Base-by-base conservation (phyloP, 805 yeast genomes). In the Myxozyma geophila region DNA sequence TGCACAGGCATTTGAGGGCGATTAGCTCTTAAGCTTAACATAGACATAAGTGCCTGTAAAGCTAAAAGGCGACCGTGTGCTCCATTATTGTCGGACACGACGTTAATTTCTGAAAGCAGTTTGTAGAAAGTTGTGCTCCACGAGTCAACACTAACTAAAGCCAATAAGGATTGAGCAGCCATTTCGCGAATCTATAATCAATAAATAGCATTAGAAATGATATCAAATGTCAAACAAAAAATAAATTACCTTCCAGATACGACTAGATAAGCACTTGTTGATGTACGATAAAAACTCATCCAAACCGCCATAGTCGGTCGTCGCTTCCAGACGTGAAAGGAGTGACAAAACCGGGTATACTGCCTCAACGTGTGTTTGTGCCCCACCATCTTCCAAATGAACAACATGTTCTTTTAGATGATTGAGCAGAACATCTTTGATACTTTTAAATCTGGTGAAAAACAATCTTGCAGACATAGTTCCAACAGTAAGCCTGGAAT, bases 291-390 rank as follows among this genome's bases (percentile, higher is more conserved):
- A 76, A 70, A 91, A 88, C 6, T 78, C 84, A 7, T 75, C 76
- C 54, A 88, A 63, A 0, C 85, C 87, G 50, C 77, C 79, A 62
- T 82, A 81, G 0, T 84, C 85, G 1, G 83, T 81, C 0, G 87
- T 83, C 6, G 85, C 83, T 59, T 87, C 87, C 59, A 93, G 74
- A 56, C 90, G 79, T n/a, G 87, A 79, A 52, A 95, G 73, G 7
- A 93, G 81, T 0, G 91, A 85, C 56, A 93, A 77, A 5, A 90
- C 86, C 0, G 97, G 92, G 72, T 89, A 90, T 8, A 89, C 79
- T 1, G 85, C 80, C 70, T 88, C 95, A 13, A 84, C 74, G 41
- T 81, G 79, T 2, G 67, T 19, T n/a, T 57, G 39, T 10, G 55
- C 60, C 39, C 52, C 19, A 19, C 66, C 70, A 12, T 48, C 57